These are phyloP conservation scores for Amanita jacksonii DNA, from an alignment of 768 basidiomycete species.

Conservation along the genomic window DNA sequence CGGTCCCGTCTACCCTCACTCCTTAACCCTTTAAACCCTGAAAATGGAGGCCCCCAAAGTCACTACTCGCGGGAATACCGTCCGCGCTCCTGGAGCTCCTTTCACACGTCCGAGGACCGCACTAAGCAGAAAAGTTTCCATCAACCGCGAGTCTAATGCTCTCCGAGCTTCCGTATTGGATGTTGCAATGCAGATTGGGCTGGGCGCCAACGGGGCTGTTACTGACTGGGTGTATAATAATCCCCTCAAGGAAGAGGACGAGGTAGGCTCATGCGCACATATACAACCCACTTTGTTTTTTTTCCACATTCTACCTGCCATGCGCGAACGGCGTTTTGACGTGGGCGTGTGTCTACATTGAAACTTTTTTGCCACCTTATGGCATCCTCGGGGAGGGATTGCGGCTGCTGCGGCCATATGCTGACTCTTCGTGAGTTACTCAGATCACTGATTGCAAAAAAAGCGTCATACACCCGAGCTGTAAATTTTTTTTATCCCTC, in stretches of 20 bases:
- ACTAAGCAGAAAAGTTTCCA: background rate
- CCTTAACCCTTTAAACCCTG: background rate
- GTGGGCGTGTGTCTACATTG: too few species aligned
- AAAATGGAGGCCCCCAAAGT: background rate
- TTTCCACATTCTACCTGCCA: background rate
- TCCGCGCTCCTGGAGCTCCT: conserved; percentile 5
- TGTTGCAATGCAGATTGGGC: conserved; percentile 58
- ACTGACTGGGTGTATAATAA: conserved; percentile 69
- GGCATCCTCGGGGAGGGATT: background rate
- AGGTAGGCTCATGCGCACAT: conserved; percentile 19
- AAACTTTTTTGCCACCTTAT: background rate
- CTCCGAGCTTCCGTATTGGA: conserved; percentile 70
- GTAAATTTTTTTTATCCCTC: too few species aligned
- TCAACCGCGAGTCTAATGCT: conserved; percentile 41
- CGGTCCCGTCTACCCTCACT: background rate
- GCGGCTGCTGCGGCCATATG: background rate
- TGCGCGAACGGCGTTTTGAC: background rate
- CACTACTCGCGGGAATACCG: background rate
- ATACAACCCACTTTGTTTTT: background rate
- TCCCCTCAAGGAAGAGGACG: conserved; percentile 44
- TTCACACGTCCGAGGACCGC: conserved; percentile 3
- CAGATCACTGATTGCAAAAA: background rate
- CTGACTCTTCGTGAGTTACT: too few species aligned
- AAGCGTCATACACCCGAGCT: too few species aligned
- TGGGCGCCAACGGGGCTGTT: conserved; percentile 48